These are phyloP conservation scores for Tetraselmis chui DNA, from an alignment of 139 green algal species.

Conservation along the genomic window DNA sequence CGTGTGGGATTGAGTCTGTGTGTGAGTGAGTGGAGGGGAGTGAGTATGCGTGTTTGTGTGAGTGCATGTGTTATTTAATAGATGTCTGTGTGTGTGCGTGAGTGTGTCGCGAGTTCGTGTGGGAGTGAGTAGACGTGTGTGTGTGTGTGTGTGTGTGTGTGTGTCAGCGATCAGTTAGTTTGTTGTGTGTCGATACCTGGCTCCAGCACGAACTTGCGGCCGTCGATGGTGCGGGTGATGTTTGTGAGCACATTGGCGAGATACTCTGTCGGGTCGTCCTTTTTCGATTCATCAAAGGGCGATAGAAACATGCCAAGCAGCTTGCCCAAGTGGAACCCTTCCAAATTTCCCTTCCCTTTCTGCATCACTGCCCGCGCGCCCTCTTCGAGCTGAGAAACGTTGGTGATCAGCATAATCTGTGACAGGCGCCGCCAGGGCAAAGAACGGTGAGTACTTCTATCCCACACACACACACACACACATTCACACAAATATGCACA, in stretches of 20 bases:
- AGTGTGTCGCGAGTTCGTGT: too few relatives aligned
- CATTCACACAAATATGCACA: too few relatives aligned
- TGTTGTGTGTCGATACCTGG: constrained; percentile 50
- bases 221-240: constrained; percentile 46
- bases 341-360: constrained; percentile 32
- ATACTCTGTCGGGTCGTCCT: constrained; percentile 53
- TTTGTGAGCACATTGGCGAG: constrained; percentile 66
- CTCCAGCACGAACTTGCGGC: constrained; percentile 57
- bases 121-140: too few relatives aligned
- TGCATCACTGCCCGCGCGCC: constrained; percentile 57
- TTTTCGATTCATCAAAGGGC: not conserved
- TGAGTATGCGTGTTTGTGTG: too few relatives aligned
- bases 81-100: too few relatives aligned
- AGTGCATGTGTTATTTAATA: too few relatives aligned
- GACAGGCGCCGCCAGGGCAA: too few relatives aligned
- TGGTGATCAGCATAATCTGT: constrained; percentile 62
- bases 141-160: too few relatives aligned
- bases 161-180: too few relatives aligned
- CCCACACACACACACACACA: too few relatives aligned
- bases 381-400: constrained; percentile 60
- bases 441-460: not conserved
- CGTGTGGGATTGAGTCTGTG: too few relatives aligned
- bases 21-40: too few relatives aligned
- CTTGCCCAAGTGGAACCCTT: constrained; percentile 36
- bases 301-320: not conserved